Evolutionary conservation across 345 rosid species (phyloP).

Genomic region (Stellera chamaejasme): DNA sequence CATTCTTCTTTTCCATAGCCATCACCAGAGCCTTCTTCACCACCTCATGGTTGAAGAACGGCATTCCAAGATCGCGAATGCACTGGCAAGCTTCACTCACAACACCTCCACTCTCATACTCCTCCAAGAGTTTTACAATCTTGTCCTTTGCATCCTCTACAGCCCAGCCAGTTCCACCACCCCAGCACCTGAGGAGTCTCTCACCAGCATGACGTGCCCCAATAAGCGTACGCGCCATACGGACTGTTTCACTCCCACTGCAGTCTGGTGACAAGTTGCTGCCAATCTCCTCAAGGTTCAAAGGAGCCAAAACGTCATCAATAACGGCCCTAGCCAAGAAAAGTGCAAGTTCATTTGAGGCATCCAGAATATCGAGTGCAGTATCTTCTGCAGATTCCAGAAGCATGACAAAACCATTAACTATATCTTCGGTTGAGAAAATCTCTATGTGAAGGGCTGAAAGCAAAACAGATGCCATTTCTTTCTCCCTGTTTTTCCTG

Average conservation of each 20-base stretch:
- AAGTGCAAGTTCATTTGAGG: conserved; percentile 93
- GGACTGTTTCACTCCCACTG: conserved; percentile 79
- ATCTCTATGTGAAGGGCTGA: conserved; percentile 94
- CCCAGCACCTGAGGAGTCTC: conserved; percentile 98
- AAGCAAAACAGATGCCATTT: conserved; percentile 96
- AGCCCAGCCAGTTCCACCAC: conserved; percentile 98
- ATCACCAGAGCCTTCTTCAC: conserved; percentile 97
- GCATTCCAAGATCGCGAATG: conserved; percentile 95
- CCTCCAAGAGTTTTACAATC: conserved; percentile 87
- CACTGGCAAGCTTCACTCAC: conserved; percentile 95
- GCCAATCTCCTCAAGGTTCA: conserved; percentile 84
- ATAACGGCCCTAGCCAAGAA: conserved; percentile 97
- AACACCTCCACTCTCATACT: conserved; percentile 85
- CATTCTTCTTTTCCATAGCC: conserved; percentile 99
- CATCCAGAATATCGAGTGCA: conserved; percentile 89
- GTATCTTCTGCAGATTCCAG: conserved; percentile 96
- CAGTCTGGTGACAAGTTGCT: conserved; percentile 65
- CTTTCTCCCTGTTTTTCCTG: conserved; percentile 97
- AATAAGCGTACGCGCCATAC: conserved; percentile 65
- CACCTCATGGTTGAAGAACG: conserved; percentile 96
- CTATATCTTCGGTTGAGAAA: conserved; percentile 86
- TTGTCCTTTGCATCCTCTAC: conserved; percentile 99
- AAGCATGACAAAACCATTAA: conserved; percentile 83
- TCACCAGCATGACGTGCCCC: conserved; percentile 98
- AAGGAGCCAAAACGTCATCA: conserved; percentile 86